Conservation (phyloP, 371 early-diverging fungal species). For the Rhizomucor pusillus region DNA sequence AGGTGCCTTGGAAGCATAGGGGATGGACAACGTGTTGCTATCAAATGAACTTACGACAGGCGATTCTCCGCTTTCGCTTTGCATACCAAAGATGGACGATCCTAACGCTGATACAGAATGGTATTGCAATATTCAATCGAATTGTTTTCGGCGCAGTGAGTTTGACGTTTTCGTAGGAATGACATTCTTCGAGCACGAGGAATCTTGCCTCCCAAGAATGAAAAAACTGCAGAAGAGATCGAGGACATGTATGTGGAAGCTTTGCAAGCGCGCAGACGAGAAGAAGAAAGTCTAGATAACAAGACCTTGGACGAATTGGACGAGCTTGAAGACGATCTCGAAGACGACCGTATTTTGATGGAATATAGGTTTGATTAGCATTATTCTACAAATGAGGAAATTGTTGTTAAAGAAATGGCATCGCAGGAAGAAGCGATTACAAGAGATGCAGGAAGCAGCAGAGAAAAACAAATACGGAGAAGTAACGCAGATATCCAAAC, state of each 20-base stretch:
- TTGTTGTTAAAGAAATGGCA: not conserved
- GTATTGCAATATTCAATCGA: slow-evolving; percentile 16
- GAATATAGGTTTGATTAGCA: slow-evolving; percentile 58
- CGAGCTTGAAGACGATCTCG: slow-evolving; percentile 83
- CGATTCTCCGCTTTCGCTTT: too few relatives aligned
- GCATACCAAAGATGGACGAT: slow-evolving; percentile 36
- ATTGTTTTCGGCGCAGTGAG: not conserved
- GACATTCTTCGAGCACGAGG: slow-evolving; percentile 91
- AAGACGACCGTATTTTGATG: slow-evolving; percentile 80
- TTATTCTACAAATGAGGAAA: not conserved
- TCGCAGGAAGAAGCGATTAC: slow-evolving; percentile 67
- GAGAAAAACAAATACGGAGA: slow-evolving; percentile 76
- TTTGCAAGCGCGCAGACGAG: slow-evolving; percentile 58
- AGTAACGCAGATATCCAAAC: slow-evolving; percentile 83
- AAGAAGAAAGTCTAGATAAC: slow-evolving; percentile 61
- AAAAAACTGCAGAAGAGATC: slow-evolving; percentile 70
- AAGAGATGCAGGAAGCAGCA: slow-evolving; percentile 67
- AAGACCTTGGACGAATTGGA: slow-evolving; percentile 86
- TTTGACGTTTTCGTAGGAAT: slow-evolving; percentile 47
- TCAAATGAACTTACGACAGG: too few relatives aligned
- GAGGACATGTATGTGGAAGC: slow-evolving; percentile 79
- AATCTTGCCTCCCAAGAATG: slow-evolving; percentile 81
- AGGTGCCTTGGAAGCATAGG: too few relatives aligned
- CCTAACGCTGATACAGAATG: slow-evolving; percentile 80
- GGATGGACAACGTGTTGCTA: too few relatives aligned